Base-by-base conservation (phyloP, 179 eudicot genomes). In the Carnegiea gigantea region DNA sequence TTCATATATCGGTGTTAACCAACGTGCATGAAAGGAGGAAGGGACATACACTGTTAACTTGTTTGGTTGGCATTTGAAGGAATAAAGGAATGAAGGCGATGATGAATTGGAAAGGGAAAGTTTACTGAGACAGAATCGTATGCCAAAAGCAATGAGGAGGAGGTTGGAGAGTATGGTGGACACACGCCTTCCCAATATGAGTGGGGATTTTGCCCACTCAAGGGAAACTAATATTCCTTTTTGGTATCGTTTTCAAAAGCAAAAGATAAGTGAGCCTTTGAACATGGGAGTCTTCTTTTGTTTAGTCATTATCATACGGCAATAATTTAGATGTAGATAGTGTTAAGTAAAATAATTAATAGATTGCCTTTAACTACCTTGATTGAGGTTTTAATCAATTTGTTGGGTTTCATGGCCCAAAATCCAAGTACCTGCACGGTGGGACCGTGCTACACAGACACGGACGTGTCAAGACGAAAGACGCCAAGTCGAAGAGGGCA, bases 161-260 rank as follows among this genome's bases (percentile, higher is more conserved):
- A 48, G 53, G 53, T 7, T 7, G 0, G 49, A 28, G 72, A 68
- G 43, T 68, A 30, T 68, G 73, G 21, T 68, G 40, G 73, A 30
- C 73, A 68, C 73, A 68, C 44, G 73, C 73, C 73, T 68, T 68
- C 40, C 20, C 12, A 68, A 30, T 18, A 23, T 12, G 26, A 68
- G 73, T 68, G 43, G 73, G 73, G 43, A 9, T 40, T 40, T 68
- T 30, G 73, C 40, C 40, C 73, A 68, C 73, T 68, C 40, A 23
- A 2, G 17, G 33, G 20, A 28, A 28, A 40, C 6, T 40, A 68
- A 8, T 26, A 26, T 0, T 68, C 12, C 3, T 24, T 30, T 28
- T 24, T 2, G 0, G 8, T 7, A 24, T 67, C 72, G 13, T 26
- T 7, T 67, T 0, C 38, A 6, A 67, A 26, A 67, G 72, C 38